A percentile compares a stretch with the other conserved stretches of the same genome.
Conservation (phyloP, 495 filamentous ascomycete species). For the Penicillium angulare region DNA sequence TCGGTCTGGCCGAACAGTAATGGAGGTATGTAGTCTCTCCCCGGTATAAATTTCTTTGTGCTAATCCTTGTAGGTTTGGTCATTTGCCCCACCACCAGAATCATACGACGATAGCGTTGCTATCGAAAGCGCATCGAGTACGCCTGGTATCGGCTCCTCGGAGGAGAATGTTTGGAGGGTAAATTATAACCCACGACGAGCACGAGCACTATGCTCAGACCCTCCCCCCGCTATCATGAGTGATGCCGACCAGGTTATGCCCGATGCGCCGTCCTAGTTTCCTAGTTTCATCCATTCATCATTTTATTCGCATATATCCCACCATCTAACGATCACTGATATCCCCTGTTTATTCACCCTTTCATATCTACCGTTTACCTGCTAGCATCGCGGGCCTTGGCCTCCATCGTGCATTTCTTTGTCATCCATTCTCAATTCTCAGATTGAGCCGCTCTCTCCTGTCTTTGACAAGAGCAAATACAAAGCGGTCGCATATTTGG, state of each 20-base stretch:
- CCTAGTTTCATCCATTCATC: neutral
- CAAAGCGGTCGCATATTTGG: conserved; percentile 20
- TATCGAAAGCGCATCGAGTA: conserved; percentile 40
- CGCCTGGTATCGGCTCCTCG: conserved; percentile 27
- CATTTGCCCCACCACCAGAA: conserved; percentile 77
- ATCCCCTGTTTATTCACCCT: conserved; percentile 16
- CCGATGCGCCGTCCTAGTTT: conserved; percentile 35
- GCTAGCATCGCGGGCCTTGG: conserved; percentile 2
- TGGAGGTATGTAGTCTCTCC: conserved; percentile 68
- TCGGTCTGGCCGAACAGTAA: conserved; percentile 78
- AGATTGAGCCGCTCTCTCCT: conserved; percentile 13
- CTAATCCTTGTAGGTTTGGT: conserved; percentile 67
- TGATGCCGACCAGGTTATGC: conserved; percentile 41
- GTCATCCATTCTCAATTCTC: conserved; percentile 1
- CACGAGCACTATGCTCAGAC: conserved; percentile 31
- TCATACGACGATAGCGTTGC: conserved; percentile 42
- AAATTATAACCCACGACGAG: conserved; percentile 13
- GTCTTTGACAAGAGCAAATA: conserved; percentile 4
- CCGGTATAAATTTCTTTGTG: neutral
- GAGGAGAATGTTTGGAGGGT: conserved; percentile 18
- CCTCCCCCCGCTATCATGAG: conserved; percentile 30
- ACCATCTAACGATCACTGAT: conserved; percentile 28
- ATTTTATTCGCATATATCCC: conserved; percentile 13
- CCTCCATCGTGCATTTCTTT: conserved; percentile 11
- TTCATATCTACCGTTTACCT: conserved; percentile 8